A percentile compares a stretch with the other conserved stretches of the same genome.
These are phyloP conservation scores for Ormosia semicastrata DNA, from an alignment of 306 rosid species.

Conservation along the genomic window DNA sequence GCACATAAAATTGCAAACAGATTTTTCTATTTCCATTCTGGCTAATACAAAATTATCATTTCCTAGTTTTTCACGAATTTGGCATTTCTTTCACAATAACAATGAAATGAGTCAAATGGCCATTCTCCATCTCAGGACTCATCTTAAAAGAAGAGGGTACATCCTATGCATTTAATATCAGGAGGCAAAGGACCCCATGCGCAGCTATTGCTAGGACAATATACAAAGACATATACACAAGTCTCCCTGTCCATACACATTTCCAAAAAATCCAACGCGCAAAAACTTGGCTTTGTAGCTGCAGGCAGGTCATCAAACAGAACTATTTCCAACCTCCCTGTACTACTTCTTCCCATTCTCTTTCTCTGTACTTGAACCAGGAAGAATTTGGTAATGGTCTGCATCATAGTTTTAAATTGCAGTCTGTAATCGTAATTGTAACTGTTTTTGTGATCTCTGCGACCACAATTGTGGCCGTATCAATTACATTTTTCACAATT, in stretches of 20 bases:
- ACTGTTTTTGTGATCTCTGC: no score
- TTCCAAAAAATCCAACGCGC: not conserved
- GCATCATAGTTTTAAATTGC: no score
- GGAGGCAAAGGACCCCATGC: not conserved
- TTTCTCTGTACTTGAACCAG: not conserved
- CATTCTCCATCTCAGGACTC: not conserved
- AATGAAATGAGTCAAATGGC: no score
- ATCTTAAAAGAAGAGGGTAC: not conserved
- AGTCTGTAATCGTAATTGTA: no score
- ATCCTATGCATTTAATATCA: not conserved
- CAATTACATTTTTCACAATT: no score
- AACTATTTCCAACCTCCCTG: not conserved
- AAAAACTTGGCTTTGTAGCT: no score
- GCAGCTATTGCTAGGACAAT: not conserved
- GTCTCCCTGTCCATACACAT: not conserved
- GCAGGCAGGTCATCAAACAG: no score
- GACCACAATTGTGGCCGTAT: no score
- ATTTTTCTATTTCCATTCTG: not conserved
- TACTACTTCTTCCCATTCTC: not conserved
- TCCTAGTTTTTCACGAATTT: not conserved
- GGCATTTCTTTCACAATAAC: not conserved
- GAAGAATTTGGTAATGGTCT: not conserved
- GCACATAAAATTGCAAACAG: no score
- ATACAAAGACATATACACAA: not conserved
- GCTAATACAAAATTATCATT: no score